Percentiles rank a stretch among this genome's conserved stretches.
Evolutionary conservation across 805 yeast genomes (phyloP).

Genomic region (Metschnikowia drakensbergensis): DNA sequence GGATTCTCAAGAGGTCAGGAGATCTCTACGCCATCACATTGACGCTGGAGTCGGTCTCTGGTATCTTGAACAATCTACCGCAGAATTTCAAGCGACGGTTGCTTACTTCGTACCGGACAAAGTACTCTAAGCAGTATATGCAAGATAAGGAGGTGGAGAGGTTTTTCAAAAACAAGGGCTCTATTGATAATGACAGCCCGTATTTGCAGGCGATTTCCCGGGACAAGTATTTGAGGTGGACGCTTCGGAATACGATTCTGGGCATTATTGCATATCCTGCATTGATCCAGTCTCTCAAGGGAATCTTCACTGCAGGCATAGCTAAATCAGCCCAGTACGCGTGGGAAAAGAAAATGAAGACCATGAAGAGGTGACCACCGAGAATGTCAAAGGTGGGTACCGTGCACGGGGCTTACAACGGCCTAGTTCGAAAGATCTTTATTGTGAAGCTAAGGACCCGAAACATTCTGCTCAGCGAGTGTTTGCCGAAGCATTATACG

Average conservation of each 20-base stretch:
- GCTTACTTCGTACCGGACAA: slow-evolving; percentile 8
- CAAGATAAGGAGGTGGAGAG: background rate
- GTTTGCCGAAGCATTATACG: background rate
- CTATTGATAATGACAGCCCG: background rate
- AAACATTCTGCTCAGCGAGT: too few relatives aligned
- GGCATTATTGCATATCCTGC: slow-evolving; percentile 66
- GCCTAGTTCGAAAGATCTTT: background rate
- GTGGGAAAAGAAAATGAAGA: slow-evolving; percentile 54
- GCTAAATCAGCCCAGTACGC: slow-evolving; percentile 70
- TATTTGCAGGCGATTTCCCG: slow-evolving; percentile 42
- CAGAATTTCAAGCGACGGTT: slow-evolving; percentile 10
- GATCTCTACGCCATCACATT: background rate
- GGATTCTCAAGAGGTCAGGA: background rate
- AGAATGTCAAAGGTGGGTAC: background rate
- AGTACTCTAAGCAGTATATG: slow-evolving; percentile 2
- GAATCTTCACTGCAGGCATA: slow-evolving; percentile 83
- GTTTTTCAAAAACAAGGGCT: background rate
- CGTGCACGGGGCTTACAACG: background rate
- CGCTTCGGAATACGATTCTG: slow-evolving; percentile 26
- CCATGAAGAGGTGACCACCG: slow-evolving; percentile 3
- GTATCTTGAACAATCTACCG: slow-evolving; percentile 11
- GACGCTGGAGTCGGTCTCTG: slow-evolving; percentile 2
- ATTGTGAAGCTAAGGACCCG: background rate
- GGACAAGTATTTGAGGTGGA: slow-evolving; percentile 34
- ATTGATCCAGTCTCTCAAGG: slow-evolving; percentile 71